phyloP scores from a whole-genome alignment of 345 rosid genomes.

The Bruguiera sexangula region DNA sequence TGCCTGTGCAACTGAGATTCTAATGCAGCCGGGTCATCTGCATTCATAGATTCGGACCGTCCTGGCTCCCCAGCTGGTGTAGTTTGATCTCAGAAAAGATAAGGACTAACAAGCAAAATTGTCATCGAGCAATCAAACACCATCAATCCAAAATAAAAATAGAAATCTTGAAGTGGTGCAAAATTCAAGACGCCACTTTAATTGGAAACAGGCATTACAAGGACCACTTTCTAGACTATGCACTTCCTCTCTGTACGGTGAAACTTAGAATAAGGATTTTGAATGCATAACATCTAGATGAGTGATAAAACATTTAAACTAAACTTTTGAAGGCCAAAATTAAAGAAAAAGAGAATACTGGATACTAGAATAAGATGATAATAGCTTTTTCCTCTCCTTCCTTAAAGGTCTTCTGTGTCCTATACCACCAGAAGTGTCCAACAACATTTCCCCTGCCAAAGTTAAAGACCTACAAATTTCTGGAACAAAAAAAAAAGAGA shows the following conservation, averaged over 20 bases:
- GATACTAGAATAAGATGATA: constrained; percentile 47
- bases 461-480: constrained; percentile 51
- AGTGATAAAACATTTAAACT: neutral
- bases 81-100: constrained; percentile 40
- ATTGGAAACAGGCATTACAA: neutral
- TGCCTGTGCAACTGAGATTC: constrained; percentile 25
- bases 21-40: constrained; percentile 19
- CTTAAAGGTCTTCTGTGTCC: constrained; percentile 48
- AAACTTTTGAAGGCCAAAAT: neutral
- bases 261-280: neutral
- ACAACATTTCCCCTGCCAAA: constrained; percentile 25
- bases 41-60: constrained; percentile 28
- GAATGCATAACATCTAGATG: neutral
- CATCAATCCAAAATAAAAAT: constrained; percentile 13
- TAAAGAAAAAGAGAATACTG: constrained; percentile 10
- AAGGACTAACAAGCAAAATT: constrained; percentile 26
- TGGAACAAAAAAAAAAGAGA: constrained; percentile 24
- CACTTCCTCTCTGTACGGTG: neutral
- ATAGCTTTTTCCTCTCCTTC: constrained; percentile 53
- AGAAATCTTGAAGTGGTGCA: neutral
- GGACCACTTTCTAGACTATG: neutral
- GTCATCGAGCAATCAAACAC: constrained; percentile 14
- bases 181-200: neutral
- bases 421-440: constrained; percentile 33
- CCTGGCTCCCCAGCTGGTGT: constrained; percentile 29